Conservation (phyloP, 179 eudicot species). For the Spinacia oleracea region DNA sequence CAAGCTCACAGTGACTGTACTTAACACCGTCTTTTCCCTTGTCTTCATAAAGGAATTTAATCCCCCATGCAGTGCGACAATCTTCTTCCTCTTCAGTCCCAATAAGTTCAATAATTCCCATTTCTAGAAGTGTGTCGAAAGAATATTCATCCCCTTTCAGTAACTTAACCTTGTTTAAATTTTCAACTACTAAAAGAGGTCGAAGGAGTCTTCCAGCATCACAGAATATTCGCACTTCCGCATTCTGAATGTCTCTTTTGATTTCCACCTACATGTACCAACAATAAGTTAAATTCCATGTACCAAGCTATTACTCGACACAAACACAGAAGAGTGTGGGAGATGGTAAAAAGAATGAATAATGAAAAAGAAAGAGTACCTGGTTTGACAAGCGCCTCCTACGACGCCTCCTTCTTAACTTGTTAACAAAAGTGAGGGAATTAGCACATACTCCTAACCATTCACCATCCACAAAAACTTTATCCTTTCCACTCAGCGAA, state of each 20-base stretch:
- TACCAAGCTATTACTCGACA: not conserved
- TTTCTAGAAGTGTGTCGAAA: slow-evolving; percentile 68
- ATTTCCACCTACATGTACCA: slow-evolving; percentile 60
- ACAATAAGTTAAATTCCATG: not conserved
- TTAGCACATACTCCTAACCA: slow-evolving; percentile 76
- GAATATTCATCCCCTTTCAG: slow-evolving; percentile 60
- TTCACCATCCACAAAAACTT: slow-evolving; percentile 75
- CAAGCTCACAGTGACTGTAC: slow-evolving; percentile 91
- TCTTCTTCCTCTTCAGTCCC: slow-evolving; percentile 97
- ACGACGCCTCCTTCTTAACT: slow-evolving; percentile 62
- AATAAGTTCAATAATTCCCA: slow-evolving; percentile 75
- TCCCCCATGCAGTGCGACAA: slow-evolving; percentile 85
- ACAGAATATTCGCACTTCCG: slow-evolving; percentile 79
- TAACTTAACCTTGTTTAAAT: slow-evolving; percentile 54
- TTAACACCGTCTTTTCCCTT: slow-evolving; percentile 41
- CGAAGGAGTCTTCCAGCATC: slow-evolving; percentile 92
- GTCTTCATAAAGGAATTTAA: slow-evolving; percentile 57
- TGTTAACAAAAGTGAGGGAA: slow-evolving; percentile 59
- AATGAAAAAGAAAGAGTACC: slow-evolving; percentile 54
- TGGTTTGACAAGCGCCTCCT: slow-evolving; percentile 52
- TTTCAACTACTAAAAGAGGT: slow-evolving; percentile 81
- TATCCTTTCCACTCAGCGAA: slow-evolving; percentile 51
- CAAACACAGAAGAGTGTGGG: not conserved
- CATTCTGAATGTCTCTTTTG: slow-evolving; percentile 61
- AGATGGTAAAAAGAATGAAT: too few relatives aligned